A percentile compares a stretch with the other conserved stretches of the same genome.
These are phyloP conservation scores for Aspergillus costaricaensis DNA, from an alignment of 2,329 filamentous ascomycete genomes.

Conservation along the genomic window DNA sequence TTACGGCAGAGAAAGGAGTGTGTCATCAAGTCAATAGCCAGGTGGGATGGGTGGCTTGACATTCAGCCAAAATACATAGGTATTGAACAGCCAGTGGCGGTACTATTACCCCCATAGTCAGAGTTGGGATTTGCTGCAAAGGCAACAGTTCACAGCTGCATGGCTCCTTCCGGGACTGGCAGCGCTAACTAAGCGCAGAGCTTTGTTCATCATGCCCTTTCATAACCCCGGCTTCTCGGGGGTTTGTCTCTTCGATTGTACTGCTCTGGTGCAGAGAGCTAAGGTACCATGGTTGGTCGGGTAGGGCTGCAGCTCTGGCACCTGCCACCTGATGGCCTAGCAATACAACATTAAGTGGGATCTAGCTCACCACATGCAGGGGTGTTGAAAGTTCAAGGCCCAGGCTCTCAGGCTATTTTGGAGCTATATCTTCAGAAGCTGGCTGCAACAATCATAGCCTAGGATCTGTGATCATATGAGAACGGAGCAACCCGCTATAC, in stretches of 20 bases:
- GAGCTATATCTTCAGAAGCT: background rate
- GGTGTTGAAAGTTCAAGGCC: background rate
- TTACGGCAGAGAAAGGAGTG: conserved; percentile 26
- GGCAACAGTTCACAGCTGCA: background rate
- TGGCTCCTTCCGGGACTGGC: background rate
- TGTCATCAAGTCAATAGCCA: background rate
- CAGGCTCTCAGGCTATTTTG: background rate
- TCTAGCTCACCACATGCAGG: background rate
- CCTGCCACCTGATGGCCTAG: background rate
- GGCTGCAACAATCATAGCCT: background rate
- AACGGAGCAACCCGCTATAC: background rate
- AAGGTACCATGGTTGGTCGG: background rate
- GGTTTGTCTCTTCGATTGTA: background rate
- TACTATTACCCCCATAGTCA: background rate
- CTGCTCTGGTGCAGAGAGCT: background rate
- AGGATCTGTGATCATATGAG: background rate
- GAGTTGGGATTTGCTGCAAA: background rate
- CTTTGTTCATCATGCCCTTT: background rate
- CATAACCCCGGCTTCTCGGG: too few species aligned
- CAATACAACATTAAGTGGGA: background rate
- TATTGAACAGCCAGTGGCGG: background rate
- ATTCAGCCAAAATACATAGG: background rate
- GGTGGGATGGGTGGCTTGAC: too few species aligned
- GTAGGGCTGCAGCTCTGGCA: background rate
- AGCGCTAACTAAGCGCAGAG: background rate